A percentile compares a stretch with the other conserved stretches of the same genome.
Conservation (phyloP, 805 yeast genomes). For the Cyberlindnera nakhonratchasimensis region DNA sequence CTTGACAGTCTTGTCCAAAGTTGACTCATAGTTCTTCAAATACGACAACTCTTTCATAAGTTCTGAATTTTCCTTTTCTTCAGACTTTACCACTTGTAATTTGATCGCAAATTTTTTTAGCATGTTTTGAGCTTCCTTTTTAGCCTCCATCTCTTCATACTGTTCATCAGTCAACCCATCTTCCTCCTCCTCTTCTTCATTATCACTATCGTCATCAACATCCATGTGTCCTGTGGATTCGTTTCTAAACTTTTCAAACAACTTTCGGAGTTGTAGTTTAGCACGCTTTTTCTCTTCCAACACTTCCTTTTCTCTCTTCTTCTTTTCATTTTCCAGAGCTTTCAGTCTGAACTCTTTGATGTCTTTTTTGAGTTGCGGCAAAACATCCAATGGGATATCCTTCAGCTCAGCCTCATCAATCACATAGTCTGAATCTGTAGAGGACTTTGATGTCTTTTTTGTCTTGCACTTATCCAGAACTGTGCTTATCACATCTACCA, state of each 20-base stretch:
- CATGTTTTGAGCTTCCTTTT: slow-evolving; percentile 22
- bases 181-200: slow-evolving; percentile 23
- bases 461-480: slow-evolving; percentile 7
- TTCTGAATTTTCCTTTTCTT: slow-evolving; percentile 19
- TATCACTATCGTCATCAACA: slow-evolving; percentile 25
- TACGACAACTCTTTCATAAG: slow-evolving; percentile 24
- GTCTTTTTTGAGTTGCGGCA: slow-evolving; percentile 49
- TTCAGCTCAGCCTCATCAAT: slow-evolving; percentile 55
- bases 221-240: slow-evolving; percentile 20
- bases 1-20: slow-evolving; percentile 33
- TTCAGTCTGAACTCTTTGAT: slow-evolving; percentile 54
- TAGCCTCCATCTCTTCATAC: slow-evolving; percentile 29
- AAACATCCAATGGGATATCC: slow-evolving; percentile 53
- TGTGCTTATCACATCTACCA: neutral
- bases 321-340: slow-evolving; percentile 49
- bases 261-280: slow-evolving; percentile 42
- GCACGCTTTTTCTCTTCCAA: slow-evolving; percentile 48
- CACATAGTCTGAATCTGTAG: slow-evolving; percentile 36
- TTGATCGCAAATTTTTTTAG: slow-evolving; percentile 21
- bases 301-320: slow-evolving; percentile 46
- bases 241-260: slow-evolving; percentile 39
- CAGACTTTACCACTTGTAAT: slow-evolving; percentile 13
- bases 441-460: slow-evolving; percentile 1
- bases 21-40: slow-evolving; percentile 35
- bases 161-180: slow-evolving; percentile 34